These are phyloP conservation scores for Murraya paniculata DNA, from an alignment of 345 rosid species.

Conservation along the genomic window DNA sequence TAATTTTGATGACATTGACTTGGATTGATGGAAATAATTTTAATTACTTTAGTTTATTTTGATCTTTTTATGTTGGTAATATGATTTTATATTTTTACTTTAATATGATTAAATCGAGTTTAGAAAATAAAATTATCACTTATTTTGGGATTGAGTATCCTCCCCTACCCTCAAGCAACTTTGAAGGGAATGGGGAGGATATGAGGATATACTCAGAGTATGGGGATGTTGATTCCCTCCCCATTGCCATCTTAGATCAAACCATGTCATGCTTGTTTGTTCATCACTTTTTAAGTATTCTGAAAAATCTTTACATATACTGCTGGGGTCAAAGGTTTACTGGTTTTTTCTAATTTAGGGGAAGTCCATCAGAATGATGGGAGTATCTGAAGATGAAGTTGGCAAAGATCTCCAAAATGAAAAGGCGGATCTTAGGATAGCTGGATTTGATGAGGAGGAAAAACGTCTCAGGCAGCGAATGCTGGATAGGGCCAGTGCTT, in stretches of 20 bases:
- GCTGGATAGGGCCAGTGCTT: slow-evolving; percentile 23
- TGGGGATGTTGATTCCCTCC: no score
- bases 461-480: slow-evolving; percentile 58
- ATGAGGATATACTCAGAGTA: no score
- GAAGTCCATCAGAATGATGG: slow-evolving; percentile 87
- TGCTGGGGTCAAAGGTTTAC: slow-evolving; percentile 1
- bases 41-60: no score
- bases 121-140: no score
- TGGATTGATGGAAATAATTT: no score
- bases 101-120: no score
- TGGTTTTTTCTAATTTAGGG: slow-evolving; percentile 43
- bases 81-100: no score
- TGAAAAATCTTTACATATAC: not conserved
- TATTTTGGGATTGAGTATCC: no score
- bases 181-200: no score
- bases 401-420: slow-evolving; percentile 48
- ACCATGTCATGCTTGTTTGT: not conserved
- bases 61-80: no score
- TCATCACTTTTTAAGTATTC: not conserved
- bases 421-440: slow-evolving; percentile 58
- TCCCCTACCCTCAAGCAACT: no score
- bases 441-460: slow-evolving; percentile 92
- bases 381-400: slow-evolving; percentile 73
- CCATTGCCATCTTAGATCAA: not conserved
- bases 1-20: no score